Conservation (phyloP, 1,284 basidiomycete species). For the Pascua sp. region DNA sequence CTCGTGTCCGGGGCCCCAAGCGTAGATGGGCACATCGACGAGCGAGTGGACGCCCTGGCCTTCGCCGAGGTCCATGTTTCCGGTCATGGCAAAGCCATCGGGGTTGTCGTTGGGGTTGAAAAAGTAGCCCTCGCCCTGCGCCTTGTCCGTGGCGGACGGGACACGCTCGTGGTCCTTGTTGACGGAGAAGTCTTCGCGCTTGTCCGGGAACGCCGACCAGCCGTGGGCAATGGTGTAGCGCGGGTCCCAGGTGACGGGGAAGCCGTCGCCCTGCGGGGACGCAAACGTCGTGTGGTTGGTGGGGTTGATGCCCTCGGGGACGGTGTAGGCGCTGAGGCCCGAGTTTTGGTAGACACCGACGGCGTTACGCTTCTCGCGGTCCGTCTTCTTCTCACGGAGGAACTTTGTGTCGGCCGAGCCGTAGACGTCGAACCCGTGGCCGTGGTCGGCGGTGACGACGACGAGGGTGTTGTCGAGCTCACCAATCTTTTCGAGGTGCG, state of each 20-base stretch:
- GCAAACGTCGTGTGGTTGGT: conserved; percentile 38
- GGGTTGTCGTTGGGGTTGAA: conserved; percentile 47
- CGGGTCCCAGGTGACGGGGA: conserved; percentile 50
- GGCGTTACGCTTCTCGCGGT: conserved; percentile 47
- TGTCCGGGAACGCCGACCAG: conserved; percentile 45
- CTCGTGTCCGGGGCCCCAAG: conserved; percentile 48
- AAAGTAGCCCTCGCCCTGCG: conserved; percentile 27
- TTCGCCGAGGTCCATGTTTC: conserved; percentile 39
- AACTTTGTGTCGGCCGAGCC: conserved; percentile 48
- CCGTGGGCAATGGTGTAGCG: conserved; percentile 49
- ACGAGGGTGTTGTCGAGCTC: conserved; percentile 50
- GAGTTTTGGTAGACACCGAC: conserved; percentile 47
- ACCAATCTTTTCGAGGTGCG: conserved; percentile 48
- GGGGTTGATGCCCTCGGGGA: conserved; percentile 30
- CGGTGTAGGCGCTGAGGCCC: conserved; percentile 45
- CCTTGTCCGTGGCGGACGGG: conserved; percentile 35
- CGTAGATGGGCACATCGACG: conserved; percentile 48
- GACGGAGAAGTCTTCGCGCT: conserved; percentile 41
- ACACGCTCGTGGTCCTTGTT: conserved; percentile 38
- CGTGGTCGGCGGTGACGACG: conserved; percentile 51
- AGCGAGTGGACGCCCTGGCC: conserved; percentile 49
- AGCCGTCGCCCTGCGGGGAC: conserved; percentile 40
- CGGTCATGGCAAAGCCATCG: conserved; percentile 45
- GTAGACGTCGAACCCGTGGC: conserved; percentile 46
- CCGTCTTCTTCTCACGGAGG: conserved; percentile 37